Percentiles rank a stretch among this genome's conserved stretches.
Evolutionary conservation across 306 rosid species (phyloP).

Genomic region (Vicia villosa): DNA sequence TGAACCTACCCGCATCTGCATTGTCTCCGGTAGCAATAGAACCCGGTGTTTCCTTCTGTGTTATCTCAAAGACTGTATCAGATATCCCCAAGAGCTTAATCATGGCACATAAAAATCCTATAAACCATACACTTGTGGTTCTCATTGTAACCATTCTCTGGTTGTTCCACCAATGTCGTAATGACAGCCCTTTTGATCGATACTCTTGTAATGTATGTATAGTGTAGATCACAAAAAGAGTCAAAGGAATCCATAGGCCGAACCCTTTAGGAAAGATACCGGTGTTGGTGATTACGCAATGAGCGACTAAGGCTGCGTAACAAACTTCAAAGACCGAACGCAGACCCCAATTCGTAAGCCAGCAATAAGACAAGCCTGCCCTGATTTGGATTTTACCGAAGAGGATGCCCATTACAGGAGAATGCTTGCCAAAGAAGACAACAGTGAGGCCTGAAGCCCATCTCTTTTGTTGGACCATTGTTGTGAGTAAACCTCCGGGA

Average conservation of each 20-base stretch:
- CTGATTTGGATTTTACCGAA: constrained; percentile 59
- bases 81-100: constrained; percentile 54
- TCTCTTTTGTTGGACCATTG: constrained; percentile 69
- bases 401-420: constrained; percentile 51
- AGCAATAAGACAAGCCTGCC: constrained; percentile 51
- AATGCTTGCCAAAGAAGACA: constrained; percentile 49
- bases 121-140: constrained; percentile 47
- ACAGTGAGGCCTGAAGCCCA: constrained; percentile 69
- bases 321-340: constrained; percentile 44
- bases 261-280: constrained; percentile 63
- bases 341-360: constrained; percentile 47
- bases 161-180: constrained; percentile 79
- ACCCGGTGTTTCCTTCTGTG: constrained; percentile 51
- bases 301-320: constrained; percentile 58
- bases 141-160: constrained; percentile 59
- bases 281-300: constrained; percentile 66
- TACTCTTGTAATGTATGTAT: constrained; percentile 44
- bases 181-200: constrained; percentile 44
- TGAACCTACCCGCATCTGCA: constrained; percentile 44
- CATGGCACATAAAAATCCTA: constrained; percentile 51
- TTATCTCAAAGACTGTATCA: constrained; percentile 62
- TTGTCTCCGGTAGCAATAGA: constrained; percentile 9
- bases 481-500: constrained; percentile 51
- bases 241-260: constrained; percentile 41
- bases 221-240: constrained; percentile 42